These are phyloP conservation scores for Gaeumannomyces tritici DNA, from an alignment of 2,329 filamentous ascomycete genomes.

Conservation along the genomic window DNA sequence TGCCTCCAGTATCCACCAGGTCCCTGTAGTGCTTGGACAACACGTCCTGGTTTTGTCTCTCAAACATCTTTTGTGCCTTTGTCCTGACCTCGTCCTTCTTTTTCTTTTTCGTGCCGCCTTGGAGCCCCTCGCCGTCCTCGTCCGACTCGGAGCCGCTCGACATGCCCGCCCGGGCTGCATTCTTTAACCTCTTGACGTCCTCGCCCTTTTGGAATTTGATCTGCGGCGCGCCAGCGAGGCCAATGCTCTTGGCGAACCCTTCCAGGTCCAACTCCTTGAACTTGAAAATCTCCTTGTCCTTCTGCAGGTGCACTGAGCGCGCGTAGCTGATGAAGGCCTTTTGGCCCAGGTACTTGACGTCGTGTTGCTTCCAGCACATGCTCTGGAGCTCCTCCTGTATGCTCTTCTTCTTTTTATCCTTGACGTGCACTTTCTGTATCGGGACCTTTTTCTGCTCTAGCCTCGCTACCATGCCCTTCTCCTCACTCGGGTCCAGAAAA, in stretches of 20 bases:
- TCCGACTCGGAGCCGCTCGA: slow-evolving; percentile 55
- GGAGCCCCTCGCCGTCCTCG: slow-evolving; percentile 31
- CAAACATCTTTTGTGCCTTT: slow-evolving; percentile 97
- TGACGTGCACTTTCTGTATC: slow-evolving; percentile 76
- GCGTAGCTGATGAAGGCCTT: slow-evolving; percentile 93
- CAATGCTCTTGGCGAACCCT: slow-evolving; percentile 74
- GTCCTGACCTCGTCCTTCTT: slow-evolving; percentile 70
- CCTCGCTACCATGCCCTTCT: slow-evolving; percentile 78
- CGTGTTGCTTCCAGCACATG: slow-evolving; percentile 91
- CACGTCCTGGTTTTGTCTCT: slow-evolving; percentile 90
- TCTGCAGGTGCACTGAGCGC: slow-evolving; percentile 76
- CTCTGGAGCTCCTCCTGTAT: slow-evolving; percentile 81
- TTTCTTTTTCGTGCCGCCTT: slow-evolving; percentile 30
- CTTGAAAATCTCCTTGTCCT: slow-evolving; percentile 85
- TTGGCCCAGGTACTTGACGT: slow-evolving; percentile 89
- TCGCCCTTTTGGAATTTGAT: slow-evolving; percentile 92
- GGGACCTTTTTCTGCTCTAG: slow-evolving; percentile 85
- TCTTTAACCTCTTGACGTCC: slow-evolving; percentile 79
- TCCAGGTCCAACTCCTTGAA: slow-evolving; percentile 76
- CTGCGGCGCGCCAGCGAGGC: slow-evolving; percentile 80
- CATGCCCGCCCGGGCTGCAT: slow-evolving; percentile 61
- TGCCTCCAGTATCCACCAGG: slow-evolving; percentile 47
- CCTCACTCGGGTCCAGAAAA: slow-evolving; percentile 87
- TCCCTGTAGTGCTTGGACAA: slow-evolving; percentile 90
- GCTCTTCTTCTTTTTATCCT: slow-evolving; percentile 79